Evolutionary conservation across 2,329 filamentous ascomycete species (phyloP).

Genomic region (Gliomastix tumulicola): DNA sequence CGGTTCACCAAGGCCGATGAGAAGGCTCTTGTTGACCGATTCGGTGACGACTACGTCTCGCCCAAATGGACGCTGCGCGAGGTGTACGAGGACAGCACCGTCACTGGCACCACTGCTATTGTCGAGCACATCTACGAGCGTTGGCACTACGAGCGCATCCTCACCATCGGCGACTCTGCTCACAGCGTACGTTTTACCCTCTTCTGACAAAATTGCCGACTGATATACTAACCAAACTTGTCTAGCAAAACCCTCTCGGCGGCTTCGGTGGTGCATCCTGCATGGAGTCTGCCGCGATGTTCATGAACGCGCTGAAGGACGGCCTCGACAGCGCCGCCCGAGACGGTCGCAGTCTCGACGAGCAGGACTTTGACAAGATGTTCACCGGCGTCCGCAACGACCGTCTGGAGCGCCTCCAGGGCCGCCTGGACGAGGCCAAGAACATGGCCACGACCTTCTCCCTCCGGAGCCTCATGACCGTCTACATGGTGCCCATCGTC

Average conservation of each 20-base stretch:
- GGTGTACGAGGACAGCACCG: conserved; percentile 15
- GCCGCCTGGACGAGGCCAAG: too few relatives aligned
- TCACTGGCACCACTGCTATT: conserved; percentile 19
- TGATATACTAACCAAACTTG: too few relatives aligned
- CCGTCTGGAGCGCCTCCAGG: too few relatives aligned
- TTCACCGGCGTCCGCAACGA: too few relatives aligned
- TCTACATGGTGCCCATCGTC: too few relatives aligned
- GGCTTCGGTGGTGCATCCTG: conserved; percentile 15
- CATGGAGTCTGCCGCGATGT: conserved; percentile 12
- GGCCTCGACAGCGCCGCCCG: too few relatives aligned
- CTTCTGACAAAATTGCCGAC: neutral
- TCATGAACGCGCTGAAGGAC: conserved; percentile 11
- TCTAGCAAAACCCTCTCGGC: conserved; percentile 12
- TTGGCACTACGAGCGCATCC: conserved; percentile 21
- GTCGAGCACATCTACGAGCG: conserved; percentile 21
- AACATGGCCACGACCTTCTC: too few relatives aligned
- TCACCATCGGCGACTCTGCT: conserved; percentile 20
- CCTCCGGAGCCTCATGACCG: too few relatives aligned
- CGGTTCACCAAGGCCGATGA: conserved; percentile 22
- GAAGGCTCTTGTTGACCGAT: conserved; percentile 12
- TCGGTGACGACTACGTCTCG: conserved; percentile 11
- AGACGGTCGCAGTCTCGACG: too few relatives aligned
- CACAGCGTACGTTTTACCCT: conserved; percentile 19
- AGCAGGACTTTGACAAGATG: too few relatives aligned
- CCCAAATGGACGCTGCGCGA: conserved; percentile 17